Percentiles rank a stretch among this genome's conserved stretches.
Evolutionary conservation across 208 protist species (phyloP).

Genomic region (Jaenimonas drosophilae): DNA sequence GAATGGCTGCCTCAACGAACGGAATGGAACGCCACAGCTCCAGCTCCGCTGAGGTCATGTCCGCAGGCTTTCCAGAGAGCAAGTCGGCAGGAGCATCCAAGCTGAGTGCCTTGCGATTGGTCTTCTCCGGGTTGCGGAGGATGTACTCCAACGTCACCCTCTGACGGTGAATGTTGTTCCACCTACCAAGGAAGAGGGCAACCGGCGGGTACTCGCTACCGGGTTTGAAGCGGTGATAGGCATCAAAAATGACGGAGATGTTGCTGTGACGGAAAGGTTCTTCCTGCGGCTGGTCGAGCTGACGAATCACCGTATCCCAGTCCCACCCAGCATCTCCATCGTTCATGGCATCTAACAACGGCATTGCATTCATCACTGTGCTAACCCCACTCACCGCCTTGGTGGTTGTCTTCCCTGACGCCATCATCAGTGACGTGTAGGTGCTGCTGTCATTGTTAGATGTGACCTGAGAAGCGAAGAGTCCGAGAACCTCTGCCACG

Average conservation of each 20-base stretch:
- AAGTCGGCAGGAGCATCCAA: constrained; percentile 45
- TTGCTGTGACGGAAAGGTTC: constrained; percentile 59
- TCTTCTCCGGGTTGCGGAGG: constrained; percentile 70
- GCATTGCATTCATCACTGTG: constrained; percentile 60
- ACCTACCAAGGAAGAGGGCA: constrained; percentile 68
- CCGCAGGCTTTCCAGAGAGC: constrained; percentile 30
- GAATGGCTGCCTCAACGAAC: constrained; percentile 74
- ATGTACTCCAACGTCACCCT: constrained; percentile 73
- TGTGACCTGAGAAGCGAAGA: constrained; percentile 73
- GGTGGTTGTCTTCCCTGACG: constrained; percentile 37
- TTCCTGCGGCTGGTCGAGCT: constrained; percentile 59
- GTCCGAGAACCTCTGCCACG: constrained; percentile 76
- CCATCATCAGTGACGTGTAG: constrained; percentile 64
- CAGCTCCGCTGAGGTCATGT: constrained; percentile 28
- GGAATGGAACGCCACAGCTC: constrained; percentile 72
- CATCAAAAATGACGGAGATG: constrained; percentile 79
- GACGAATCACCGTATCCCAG: constrained; percentile 66
- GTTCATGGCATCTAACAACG: constrained; percentile 60
- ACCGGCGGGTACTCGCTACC: constrained; percentile 62
- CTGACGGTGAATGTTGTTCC: constrained; percentile 68
- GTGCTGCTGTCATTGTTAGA: constrained; percentile 56
- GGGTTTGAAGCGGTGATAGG: constrained; percentile 73
- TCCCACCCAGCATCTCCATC: constrained; percentile 38
- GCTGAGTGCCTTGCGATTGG: constrained; percentile 46
- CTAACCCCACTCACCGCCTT: constrained; percentile 39